phyloP scores from a whole-genome alignment of 345 rosid species.

The Acer campestre region DNA sequence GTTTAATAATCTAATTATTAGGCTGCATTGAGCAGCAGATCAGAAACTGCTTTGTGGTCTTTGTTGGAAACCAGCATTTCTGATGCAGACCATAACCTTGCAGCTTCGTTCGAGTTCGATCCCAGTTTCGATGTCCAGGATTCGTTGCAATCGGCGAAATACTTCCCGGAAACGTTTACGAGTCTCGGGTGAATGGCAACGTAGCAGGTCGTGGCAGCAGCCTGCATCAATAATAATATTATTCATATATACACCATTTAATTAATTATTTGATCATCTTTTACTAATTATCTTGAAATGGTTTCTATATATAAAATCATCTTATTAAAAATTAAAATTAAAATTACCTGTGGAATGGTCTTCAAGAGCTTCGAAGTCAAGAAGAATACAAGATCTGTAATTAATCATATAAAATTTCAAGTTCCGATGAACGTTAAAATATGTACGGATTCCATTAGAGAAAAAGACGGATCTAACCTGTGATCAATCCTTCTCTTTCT shows the following conservation, averaged over 20 bases:
- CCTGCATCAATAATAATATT: slow-evolving; percentile 38
- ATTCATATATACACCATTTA: neutral
- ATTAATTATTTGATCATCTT: neutral
- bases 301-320: neutral
- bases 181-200: slow-evolving; percentile 74
- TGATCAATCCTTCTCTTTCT: slow-evolving; percentile 80
- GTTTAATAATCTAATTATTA: slow-evolving; percentile 18
- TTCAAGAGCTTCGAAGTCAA: slow-evolving; percentile 80
- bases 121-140: slow-evolving; percentile 73
- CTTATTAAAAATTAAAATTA: neutral
- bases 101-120: slow-evolving; percentile 66
- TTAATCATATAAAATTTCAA: neutral
- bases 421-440: neutral
- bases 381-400: slow-evolving; percentile 80
- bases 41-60: slow-evolving; percentile 51
- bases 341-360: slow-evolving; percentile 83
- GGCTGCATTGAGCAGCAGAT: slow-evolving; percentile 35
- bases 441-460: neutral
- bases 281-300: too few relatives aligned
- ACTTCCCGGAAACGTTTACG: slow-evolving; percentile 62
- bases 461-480: slow-evolving; percentile 45
- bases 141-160: slow-evolving; percentile 91
- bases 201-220: slow-evolving; percentile 95
- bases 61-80: slow-evolving; percentile 68
- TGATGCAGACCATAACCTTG: slow-evolving; percentile 79